A percentile compares a stretch with the other conserved stretches of the same genome.
Evolutionary conservation across 768 basidiomycete genomes (phyloP).

Genomic region (Arthromyces matolae): DNA sequence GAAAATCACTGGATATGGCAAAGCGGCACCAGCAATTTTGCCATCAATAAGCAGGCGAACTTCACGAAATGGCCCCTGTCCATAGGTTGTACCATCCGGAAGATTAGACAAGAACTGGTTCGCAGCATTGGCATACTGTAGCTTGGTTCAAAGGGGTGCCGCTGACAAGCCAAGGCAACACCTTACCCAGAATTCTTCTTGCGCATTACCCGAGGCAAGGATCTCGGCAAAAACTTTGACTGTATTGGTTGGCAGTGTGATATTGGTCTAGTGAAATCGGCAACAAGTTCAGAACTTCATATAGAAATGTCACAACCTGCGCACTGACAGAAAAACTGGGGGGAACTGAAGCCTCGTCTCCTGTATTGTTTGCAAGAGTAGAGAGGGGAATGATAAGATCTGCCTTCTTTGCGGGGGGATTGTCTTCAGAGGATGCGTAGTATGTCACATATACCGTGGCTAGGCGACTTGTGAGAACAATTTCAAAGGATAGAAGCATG

Average conservation of each 20-base stretch:
- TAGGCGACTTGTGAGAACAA: slow-evolving; percentile 20
- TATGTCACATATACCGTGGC: slow-evolving; percentile 71
- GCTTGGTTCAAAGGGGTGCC: background rate
- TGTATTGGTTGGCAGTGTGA: slow-evolving; percentile 68
- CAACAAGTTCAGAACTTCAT: too few relatives aligned
- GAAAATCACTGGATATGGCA: slow-evolving; percentile 61
- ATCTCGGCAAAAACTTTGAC: slow-evolving; percentile 67
- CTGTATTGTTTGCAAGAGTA: slow-evolving; percentile 57
- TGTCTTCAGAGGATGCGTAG: slow-evolving; percentile 52
- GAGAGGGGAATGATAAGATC: slow-evolving; percentile 69
- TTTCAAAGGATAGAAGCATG: background rate
- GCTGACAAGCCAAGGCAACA: background rate
- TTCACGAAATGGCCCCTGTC: slow-evolving; percentile 50
- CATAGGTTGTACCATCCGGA: slow-evolving; percentile 40
- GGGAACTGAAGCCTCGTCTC: slow-evolving; percentile 73
- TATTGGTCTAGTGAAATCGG: slow-evolving; percentile 44
- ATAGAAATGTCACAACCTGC: too few relatives aligned
- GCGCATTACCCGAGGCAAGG: slow-evolving; percentile 57
- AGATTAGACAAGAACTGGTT: slow-evolving; percentile 55
- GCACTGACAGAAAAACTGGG: slow-evolving; percentile 60
- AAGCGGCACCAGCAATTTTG: slow-evolving; percentile 42
- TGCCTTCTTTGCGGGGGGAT: slow-evolving; percentile 58
- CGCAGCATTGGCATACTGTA: slow-evolving; percentile 64
- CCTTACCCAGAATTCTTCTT: slow-evolving; percentile 75
- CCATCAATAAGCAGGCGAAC: slow-evolving; percentile 45